These are phyloP conservation scores for Volvox africanus DNA, from an alignment of 139 green algal species.

Conservation along the genomic window DNA sequence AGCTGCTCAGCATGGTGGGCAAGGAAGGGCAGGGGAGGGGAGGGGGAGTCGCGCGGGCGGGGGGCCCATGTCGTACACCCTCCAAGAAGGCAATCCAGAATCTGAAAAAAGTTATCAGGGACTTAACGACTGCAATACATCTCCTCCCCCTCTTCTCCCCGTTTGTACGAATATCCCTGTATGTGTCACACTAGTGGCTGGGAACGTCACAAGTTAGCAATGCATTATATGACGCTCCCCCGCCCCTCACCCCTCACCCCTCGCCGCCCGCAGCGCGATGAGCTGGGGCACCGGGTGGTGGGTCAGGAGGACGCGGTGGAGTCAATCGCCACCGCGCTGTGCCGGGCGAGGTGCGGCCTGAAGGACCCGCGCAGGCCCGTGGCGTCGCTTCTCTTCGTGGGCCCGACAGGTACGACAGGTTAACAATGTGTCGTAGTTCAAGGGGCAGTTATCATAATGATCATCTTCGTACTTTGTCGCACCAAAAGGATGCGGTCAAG, in stretches of 20 bases:
- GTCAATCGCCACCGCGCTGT: constrained; percentile 91
- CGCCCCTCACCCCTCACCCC: not conserved
- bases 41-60: too few relatives aligned
- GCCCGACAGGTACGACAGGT: constrained; percentile 83
- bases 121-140: too few relatives aligned
- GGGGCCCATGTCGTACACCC: too few relatives aligned
- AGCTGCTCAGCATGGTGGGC: constrained; percentile 87
- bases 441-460: too few relatives aligned
- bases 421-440: too few relatives aligned
- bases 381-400: constrained; percentile 97
- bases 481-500: too few relatives aligned
- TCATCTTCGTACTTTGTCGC: too few relatives aligned
- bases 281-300: constrained; percentile 64
- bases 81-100: too few relatives aligned
- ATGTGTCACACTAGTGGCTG: too few relatives aligned
- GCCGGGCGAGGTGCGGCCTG: constrained; percentile 91
- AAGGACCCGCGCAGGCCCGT: constrained; percentile 91
- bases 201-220: too few relatives aligned
- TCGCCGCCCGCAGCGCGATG: constrained; percentile 39
- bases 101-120: too few relatives aligned
- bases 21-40: not conserved
- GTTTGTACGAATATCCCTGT: not conserved
- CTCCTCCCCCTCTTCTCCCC: not conserved
- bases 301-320: constrained; percentile 94
- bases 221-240: too few relatives aligned